A percentile compares a stretch with the other conserved stretches of the same genome.
Conservation (phyloP, 768 basidiomycete species). For the Suillus clintonianus region DNA sequence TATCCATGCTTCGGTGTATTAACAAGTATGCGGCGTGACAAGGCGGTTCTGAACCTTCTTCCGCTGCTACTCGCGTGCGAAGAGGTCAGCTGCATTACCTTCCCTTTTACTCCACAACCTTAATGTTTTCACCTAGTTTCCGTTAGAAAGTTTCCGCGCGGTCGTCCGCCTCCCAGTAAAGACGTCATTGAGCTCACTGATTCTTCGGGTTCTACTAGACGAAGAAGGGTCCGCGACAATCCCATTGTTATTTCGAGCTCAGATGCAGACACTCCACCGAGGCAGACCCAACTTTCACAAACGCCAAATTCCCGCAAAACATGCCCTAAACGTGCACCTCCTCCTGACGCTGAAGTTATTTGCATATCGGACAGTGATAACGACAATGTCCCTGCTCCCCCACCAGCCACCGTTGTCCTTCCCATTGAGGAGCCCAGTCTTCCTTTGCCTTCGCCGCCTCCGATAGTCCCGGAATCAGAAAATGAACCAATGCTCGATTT, state of each 20-base stretch:
- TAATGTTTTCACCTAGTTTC: constrained; percentile 10
- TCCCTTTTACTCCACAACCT: constrained; percentile 9
- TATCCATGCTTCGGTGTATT: constrained; percentile 1
- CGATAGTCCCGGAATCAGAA: neutral
- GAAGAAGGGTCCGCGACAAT: constrained; percentile 5
- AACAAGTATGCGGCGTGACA: neutral
- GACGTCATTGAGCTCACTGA: constrained; percentile 24
- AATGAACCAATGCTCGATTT: neutral
- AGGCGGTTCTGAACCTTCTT: constrained; percentile 9
- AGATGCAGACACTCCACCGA: constrained; percentile 18
- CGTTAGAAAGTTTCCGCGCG: constrained; percentile 11
- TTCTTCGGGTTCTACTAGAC: constrained; percentile 16
- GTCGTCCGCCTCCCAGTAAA: constrained; percentile 8
- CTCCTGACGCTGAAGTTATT: constrained; percentile 26
- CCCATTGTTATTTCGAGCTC: constrained; percentile 26
- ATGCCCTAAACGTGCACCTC: constrained; percentile 6
- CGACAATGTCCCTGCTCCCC: neutral
- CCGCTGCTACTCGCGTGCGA: constrained; percentile 20
- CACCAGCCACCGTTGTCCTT: neutral
- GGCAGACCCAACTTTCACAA: constrained; percentile 3
- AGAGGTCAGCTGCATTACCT: constrained; percentile 14
- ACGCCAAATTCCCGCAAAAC: neutral
- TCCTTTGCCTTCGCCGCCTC: neutral
- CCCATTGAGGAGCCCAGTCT: neutral
- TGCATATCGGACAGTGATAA: constrained; percentile 29